phyloP scores from a whole-genome alignment of 106 monocot genomes.

The Acorus gramineus region DNA sequence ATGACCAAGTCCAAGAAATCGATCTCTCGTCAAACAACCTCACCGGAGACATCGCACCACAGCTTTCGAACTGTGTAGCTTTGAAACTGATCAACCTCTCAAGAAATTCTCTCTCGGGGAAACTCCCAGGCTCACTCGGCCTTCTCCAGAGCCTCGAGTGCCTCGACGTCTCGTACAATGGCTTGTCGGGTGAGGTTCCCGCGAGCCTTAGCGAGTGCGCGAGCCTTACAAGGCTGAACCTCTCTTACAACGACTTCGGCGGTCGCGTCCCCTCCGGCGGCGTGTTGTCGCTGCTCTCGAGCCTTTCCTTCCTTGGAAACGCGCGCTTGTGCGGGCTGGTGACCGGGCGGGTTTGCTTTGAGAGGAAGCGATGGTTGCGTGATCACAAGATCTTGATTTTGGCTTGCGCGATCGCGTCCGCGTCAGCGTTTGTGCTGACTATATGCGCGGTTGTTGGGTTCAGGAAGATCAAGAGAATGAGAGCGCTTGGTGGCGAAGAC shows the following conservation, averaged over 20 bases:
- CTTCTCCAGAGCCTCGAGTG: slow-evolving; percentile 24
- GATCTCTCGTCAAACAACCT: slow-evolving; percentile 50
- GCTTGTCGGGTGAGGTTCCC: slow-evolving; percentile 41
- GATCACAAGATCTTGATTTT: slow-evolving; percentile 27
- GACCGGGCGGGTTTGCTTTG: slow-evolving; percentile 1
- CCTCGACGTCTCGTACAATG: slow-evolving; percentile 49
- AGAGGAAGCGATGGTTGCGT: slow-evolving; percentile 8
- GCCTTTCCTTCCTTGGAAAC: slow-evolving; percentile 34
- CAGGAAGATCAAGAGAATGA: too few species aligned
- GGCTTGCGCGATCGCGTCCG: slow-evolving; percentile 10
- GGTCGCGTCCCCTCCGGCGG: slow-evolving; percentile 28
- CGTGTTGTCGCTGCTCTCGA: slow-evolving; percentile 20
- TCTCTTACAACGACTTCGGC: slow-evolving; percentile 51
- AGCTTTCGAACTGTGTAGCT: slow-evolving; percentile 22
- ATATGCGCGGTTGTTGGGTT: slow-evolving; percentile 4
- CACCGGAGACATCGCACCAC: slow-evolving; percentile 17
- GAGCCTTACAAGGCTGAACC: slow-evolving; percentile 26
- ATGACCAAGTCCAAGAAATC: slow-evolving; percentile 34
- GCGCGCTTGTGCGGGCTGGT: slow-evolving; percentile 26
- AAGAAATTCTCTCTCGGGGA: slow-evolving; percentile 38
- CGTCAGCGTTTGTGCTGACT: slow-evolving; percentile 20
- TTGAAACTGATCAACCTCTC: slow-evolving; percentile 37
- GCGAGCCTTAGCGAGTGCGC: slow-evolving; percentile 27
- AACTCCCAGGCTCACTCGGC: slow-evolving; percentile 28
- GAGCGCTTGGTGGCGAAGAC: not conserved